Evolutionary conservation across 139 green algal genomes (phyloP), one percentile per base, ranked within the genome.

Genomic region (Mychonastes homosphaera): DNA sequence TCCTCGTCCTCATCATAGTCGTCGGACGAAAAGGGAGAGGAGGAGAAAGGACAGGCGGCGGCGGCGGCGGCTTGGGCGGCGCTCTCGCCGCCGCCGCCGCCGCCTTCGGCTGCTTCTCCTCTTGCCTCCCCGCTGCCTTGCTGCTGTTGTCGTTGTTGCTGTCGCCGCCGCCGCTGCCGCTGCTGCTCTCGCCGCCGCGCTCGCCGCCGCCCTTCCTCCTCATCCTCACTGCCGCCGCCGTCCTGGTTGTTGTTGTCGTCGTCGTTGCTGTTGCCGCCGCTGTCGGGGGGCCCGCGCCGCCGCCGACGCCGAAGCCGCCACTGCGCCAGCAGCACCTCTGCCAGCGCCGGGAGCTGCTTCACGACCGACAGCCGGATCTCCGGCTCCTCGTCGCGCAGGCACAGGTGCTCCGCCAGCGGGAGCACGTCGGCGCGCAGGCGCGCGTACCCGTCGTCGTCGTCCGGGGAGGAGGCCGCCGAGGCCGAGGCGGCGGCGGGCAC

Each of bases 341-440:
- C 58, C 34, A 65, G 45, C 4, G 35, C 58, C 38, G 12, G 9
- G 15, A 65, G 21, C 58, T 65, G 58, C 47, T 65, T 34, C 16
- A 65, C 47, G 5, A n/a, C 47, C 12, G 40, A 24, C 19, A 21
- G 24, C 12, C 58, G 41, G 23, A 65, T 65, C 58, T 65, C 58
- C 10, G 58, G 35, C 47, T 65, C 58, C 40, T 39, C 16, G 47
- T 65, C 58, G 23, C 47, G 21, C 28, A 36, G 23, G 8, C n/a
- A n/a, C n/a, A 65, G 58, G 21, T 65, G 34, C 46, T 52, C 47
- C 4, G 57, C 58, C 16, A 65, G 28, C 26, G 58, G 58, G 15
- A 65, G 35, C 34, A 65, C 35, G 32, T 52, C 58, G 26, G 56
- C 58, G 26, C 50, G 35, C 24, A 35, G 49, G 58, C 57, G 47